Evolutionary conservation across 2,329 filamentous ascomycete genomes (phyloP), one percentile per base, ranked within the genome.

Genomic region (Emmonsiellopsis sp.): DNA sequence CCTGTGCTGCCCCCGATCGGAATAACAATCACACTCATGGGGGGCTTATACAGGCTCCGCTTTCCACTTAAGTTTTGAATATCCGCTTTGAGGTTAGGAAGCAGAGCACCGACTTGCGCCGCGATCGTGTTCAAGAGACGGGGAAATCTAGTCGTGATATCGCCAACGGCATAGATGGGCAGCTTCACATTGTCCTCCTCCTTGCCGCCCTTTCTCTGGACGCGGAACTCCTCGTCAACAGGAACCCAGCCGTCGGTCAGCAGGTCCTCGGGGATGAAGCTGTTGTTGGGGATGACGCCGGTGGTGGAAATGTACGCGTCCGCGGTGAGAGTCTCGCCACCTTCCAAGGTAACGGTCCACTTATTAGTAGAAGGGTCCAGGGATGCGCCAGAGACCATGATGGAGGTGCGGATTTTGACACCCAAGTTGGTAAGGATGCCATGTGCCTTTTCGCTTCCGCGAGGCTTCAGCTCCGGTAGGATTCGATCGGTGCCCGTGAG

Each of bases 401-500:
- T 41, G 13, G 46, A 42, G 9, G 54, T 53, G 38, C 58, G 47
- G 20, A 59, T 40, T 16, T 55, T 50, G 13, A 58, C 54, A 10
- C 51, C 54, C 38, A 57, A 47, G n/a, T 31, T 32, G 30, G 52
- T 50, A 7, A 59, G 46, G 20, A 57, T 45, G 2, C 47, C 43
- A 6, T 56, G 31, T 1, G 56, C 58, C 4, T 51, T 54, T 15
- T 44, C 20, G 43, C 46, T 48, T 20, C 35, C 51, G 2, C 44
- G 2, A 8, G 37, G 15, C 30, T 53, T 55, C 5, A 51, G 32
- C 10, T 11, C 37, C 5, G 54, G 51, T 15, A 59, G 44, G 20
- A 59, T 48, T 8, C 51, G 55, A 16, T 54, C 50, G 34, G 56
- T 51, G 20, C 43, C 45, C 9, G 56, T 53, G 55, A 78, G 60